Base-by-base conservation (phyloP, 2,329 filamentous ascomycete genomes). In the Massarina eburnea region DNA sequence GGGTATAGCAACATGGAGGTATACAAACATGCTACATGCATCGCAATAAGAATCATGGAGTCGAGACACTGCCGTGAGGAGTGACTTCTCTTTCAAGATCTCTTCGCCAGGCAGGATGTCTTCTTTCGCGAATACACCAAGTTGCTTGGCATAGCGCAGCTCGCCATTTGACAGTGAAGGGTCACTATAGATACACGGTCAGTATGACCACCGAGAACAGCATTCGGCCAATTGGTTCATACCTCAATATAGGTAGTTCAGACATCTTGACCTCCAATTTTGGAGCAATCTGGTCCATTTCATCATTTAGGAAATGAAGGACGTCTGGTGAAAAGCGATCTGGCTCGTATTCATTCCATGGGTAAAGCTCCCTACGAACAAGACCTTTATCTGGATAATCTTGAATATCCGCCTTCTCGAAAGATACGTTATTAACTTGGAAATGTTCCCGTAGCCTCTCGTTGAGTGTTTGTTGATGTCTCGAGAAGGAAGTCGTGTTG, bases 21-120 rank as follows among this genome's bases (percentile, higher is more conserved):
- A 35, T n/a, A 19, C 33, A 8, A 8, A 35, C 7, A 80, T 78
- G 59, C 90, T 90, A 68, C 92, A 97, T 12, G 91, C 91, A 69
- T 97, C 92, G 70, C 92, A 97, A 22, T 92, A 80, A 4, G 87
- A 79, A 51, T 95, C 91, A 64, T 95, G 90, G 10, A 94, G 80
- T 22, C 90, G 84, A 65, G 94, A 94, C 58, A 92, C 94, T 36
- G 89, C 91, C 2, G 91, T 96, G 32, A 99, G 75, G 7, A 96
- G 80, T 8, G 91, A 94, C 49, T 86, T 88, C 64, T 99, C 94
- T 38, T 82, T 76, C 22, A 99, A 79, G 2, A 96, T 83, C 5
- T 80, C 76, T 66, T 95, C 88, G 8, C 88, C 88, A 0, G 90
- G 82, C 0, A 76, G 73, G 29, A 97, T 88, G 54, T 95, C 85